These are phyloP conservation scores for Mycena galopus DNA, from an alignment of 768 basidiomycete genomes.

Conservation along the genomic window DNA sequence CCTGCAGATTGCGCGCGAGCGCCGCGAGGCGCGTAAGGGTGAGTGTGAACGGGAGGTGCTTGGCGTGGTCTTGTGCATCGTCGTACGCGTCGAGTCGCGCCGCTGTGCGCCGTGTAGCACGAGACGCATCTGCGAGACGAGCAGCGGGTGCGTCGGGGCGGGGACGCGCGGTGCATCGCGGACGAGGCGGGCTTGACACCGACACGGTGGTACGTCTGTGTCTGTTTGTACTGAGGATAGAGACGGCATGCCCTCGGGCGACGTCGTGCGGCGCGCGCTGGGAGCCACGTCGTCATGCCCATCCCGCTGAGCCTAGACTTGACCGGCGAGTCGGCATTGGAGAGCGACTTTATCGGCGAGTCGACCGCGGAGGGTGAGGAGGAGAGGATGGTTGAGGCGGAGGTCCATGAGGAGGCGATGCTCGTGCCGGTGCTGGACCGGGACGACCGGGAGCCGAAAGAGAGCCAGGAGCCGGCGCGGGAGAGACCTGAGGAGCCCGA, in stretches of 20 bases:
- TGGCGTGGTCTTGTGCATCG: not conserved
- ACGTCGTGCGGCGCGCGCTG: conserved; percentile 26
- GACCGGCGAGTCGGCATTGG: no score
- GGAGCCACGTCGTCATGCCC: conserved; percentile 25
- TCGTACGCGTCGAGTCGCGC: no score
- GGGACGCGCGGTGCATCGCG: not conserved
- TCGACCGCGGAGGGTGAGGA: not conserved
- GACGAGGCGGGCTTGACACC: not conserved
- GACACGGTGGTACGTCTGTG: not conserved
- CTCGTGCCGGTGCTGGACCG: conserved; percentile 22
- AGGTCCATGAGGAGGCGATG: conserved; percentile 31
- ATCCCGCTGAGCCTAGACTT: no score
- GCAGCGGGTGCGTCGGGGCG: conserved; percentile 3
- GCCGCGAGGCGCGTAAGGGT: conserved; percentile 26
- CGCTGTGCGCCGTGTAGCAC: not conserved
- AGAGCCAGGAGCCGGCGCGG: conserved; percentile 37
- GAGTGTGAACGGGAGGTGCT: not conserved
- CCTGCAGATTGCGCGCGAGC: conserved; percentile 32
- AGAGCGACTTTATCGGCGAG: not conserved
- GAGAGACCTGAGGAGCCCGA: conserved; percentile 33
- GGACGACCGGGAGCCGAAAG: conserved; percentile 28
- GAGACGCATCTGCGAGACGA: not conserved
- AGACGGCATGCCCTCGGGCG: conserved; percentile 2
- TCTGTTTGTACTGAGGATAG: not conserved
- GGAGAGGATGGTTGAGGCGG: conserved; percentile 13